Evolutionary conservation across 1,284 basidiomycete genomes (phyloP).

Genomic region (Tilletiopsis washingtonensis): DNA sequence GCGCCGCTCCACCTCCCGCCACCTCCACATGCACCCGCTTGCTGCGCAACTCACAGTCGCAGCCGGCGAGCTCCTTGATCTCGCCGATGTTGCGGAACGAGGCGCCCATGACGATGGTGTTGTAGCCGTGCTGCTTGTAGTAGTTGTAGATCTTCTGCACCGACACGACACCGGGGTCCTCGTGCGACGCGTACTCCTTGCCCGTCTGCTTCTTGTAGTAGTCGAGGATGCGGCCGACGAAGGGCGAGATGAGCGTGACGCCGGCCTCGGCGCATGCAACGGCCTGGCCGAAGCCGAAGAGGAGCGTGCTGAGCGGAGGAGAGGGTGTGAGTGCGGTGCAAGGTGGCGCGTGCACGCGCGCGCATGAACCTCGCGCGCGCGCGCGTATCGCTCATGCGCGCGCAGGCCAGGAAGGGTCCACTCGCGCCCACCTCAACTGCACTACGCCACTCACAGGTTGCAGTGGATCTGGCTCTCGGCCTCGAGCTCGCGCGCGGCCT

Average conservation of each 20-base stretch:
- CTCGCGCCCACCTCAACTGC: no score
- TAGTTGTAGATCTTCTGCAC: constrained; percentile 91
- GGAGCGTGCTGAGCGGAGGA: no score
- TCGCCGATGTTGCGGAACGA: constrained; percentile 83
- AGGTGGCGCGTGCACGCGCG: no score
- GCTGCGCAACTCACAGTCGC: no score
- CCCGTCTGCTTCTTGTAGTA: constrained; percentile 44
- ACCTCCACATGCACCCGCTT: no score
- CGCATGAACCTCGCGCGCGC: no score
- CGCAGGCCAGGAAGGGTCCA: no score
- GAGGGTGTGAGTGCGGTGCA: no score
- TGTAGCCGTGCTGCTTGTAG: constrained; percentile 98
- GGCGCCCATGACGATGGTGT: constrained; percentile 99
- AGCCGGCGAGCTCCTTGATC: constrained; percentile 88
- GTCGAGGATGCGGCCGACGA: constrained; percentile 71
- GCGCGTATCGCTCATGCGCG: no score
- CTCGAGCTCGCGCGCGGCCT: constrained; percentile 94
- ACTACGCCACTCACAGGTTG: no score
- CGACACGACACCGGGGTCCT: constrained; percentile 93
- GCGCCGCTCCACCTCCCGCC: no score
- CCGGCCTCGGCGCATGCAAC: constrained; percentile 97
- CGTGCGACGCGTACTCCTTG: constrained; percentile 46
- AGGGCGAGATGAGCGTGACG: constrained; percentile 97
- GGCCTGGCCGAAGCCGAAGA: constrained; percentile 96
- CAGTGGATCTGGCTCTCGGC: constrained; percentile 79